Evolutionary conservation across 2,329 filamentous ascomycete species (phyloP).

Genomic region (Samsoniella hepiali): DNA sequence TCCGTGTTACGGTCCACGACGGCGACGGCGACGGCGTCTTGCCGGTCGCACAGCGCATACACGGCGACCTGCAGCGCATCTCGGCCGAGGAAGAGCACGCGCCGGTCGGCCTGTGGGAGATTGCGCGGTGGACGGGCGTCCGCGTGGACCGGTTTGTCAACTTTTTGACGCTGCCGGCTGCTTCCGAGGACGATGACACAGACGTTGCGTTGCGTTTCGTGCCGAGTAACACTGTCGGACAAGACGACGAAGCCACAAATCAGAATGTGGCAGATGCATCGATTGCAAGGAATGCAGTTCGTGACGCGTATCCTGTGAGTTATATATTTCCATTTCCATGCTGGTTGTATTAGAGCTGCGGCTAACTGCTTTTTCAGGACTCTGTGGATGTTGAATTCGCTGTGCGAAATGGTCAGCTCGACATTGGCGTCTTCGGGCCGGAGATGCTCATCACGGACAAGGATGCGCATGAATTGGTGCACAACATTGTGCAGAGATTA

Average conservation of each 20-base stretch:
- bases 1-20: slow-evolving; percentile 49
- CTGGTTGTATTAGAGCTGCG: not conserved
- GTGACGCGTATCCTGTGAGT: slow-evolving; percentile 30
- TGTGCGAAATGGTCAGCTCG: slow-evolving; percentile 30
- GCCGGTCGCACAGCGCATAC: slow-evolving; percentile 58
- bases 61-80: slow-evolving; percentile 64
- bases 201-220: not conserved
- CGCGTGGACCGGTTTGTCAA: slow-evolving; percentile 74
- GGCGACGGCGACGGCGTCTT: slow-evolving; percentile 35
- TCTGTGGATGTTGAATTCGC: slow-evolving; percentile 42
- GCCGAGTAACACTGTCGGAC: no score
- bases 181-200: not conserved
- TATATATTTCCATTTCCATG: not conserved
- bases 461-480: slow-evolving; percentile 28
- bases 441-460: slow-evolving; percentile 25
- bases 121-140: slow-evolving; percentile 71
- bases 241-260: not conserved
- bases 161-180: slow-evolving; percentile 59
- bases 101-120: slow-evolving; percentile 66
- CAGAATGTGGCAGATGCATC: not conserved
- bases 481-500: slow-evolving; percentile 26
- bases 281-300: slow-evolving; percentile 26
- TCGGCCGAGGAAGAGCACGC: slow-evolving; percentile 44
- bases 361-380: slow-evolving; percentile 28
- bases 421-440: slow-evolving; percentile 42